Evolutionary conservation across 805 yeast species (phyloP).

Genomic region (Suhomyces canberraensis): DNA sequence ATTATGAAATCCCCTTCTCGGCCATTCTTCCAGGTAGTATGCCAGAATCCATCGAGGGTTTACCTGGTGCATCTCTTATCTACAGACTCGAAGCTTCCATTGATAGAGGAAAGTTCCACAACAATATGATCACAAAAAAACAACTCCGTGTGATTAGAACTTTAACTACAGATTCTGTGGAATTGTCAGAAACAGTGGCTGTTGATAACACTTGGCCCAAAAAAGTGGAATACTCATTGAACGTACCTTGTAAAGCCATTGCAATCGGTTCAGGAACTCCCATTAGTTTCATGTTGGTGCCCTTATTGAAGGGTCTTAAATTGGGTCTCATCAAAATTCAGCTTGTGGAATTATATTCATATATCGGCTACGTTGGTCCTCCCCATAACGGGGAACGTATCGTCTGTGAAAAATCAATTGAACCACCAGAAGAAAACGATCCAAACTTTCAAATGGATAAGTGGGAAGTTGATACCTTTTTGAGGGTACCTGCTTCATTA

Average conservation of each 20-base stretch:
- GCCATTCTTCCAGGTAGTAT: constrained; percentile 79
- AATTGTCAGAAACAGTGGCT: constrained; percentile 85
- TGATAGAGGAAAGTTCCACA: constrained; percentile 77
- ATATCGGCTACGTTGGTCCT: constrained; percentile 56
- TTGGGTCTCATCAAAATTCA: constrained; percentile 71
- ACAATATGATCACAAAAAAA: constrained; percentile 61
- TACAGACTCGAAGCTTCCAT: constrained; percentile 76
- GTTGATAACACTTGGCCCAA: constrained; percentile 95
- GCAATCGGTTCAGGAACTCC: constrained; percentile 84
- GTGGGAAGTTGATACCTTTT: constrained; percentile 68
- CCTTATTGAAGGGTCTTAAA: constrained; percentile 74
- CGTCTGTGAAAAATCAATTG: constrained; percentile 47
- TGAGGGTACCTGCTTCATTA: constrained; percentile 70
- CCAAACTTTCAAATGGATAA: constrained; percentile 44
- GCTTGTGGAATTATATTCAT: constrained; percentile 64
- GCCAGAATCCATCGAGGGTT: constrained; percentile 87
- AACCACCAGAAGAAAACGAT: constrained; percentile 43
- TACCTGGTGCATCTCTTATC: constrained; percentile 71
- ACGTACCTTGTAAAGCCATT: constrained; percentile 82
- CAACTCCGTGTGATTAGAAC: constrained; percentile 83
- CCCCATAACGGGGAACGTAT: constrained; percentile 60
- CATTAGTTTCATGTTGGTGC: constrained; percentile 68
- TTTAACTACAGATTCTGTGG: constrained; percentile 80
- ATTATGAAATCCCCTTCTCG: constrained; percentile 87
- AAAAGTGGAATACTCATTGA: constrained; percentile 85